A percentile compares a stretch with the other conserved stretches of the same genome.
phyloP scores from a whole-genome alignment of 306 rosid species.

The Leucaena leucocephala region DNA sequence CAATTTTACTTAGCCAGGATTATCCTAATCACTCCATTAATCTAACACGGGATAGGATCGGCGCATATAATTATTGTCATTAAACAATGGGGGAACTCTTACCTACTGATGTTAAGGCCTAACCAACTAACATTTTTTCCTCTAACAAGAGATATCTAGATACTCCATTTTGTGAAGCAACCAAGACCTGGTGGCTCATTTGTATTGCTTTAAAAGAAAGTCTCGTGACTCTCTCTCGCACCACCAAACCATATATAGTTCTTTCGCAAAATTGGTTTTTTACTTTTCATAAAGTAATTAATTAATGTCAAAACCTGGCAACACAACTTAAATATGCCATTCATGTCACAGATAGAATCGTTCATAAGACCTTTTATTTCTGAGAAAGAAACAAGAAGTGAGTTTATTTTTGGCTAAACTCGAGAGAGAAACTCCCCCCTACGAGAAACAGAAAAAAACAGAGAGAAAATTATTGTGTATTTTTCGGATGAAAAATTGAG shows the following conservation, averaged over 20 bases:
- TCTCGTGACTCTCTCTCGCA: slow-evolving; percentile 48
- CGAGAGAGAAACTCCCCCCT: too few species aligned
- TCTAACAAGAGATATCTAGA: slow-evolving; percentile 43
- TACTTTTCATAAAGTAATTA: slow-evolving; percentile 12
- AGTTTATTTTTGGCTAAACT: too few species aligned
- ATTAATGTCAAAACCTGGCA: slow-evolving; percentile 14
- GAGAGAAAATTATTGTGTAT: too few species aligned
- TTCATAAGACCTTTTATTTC: slow-evolving; percentile 40
- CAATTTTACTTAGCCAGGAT: not conserved
- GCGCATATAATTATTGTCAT: slow-evolving; percentile 9
- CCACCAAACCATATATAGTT: slow-evolving; percentile 57
- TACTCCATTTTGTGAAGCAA: slow-evolving; percentile 53
- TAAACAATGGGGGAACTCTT: slow-evolving; percentile 37
- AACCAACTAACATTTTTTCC: slow-evolving; percentile 51
- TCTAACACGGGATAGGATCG: slow-evolving; percentile 16
- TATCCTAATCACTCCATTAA: slow-evolving; percentile 19
- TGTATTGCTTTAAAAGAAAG: slow-evolving; percentile 61
- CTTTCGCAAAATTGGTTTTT: slow-evolving; percentile 1
- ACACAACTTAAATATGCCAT: slow-evolving; percentile 37
- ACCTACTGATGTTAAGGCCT: slow-evolving; percentile 70
- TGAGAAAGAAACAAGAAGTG: slow-evolving; percentile 26
- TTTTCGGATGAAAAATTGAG: too few species aligned
- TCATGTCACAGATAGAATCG: slow-evolving; percentile 38
- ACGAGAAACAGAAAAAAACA: too few species aligned
- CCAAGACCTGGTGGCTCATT: slow-evolving; percentile 32